Evolutionary conservation across 805 yeast genomes (phyloP).

Genomic region (Kuraishia borneana): DNA sequence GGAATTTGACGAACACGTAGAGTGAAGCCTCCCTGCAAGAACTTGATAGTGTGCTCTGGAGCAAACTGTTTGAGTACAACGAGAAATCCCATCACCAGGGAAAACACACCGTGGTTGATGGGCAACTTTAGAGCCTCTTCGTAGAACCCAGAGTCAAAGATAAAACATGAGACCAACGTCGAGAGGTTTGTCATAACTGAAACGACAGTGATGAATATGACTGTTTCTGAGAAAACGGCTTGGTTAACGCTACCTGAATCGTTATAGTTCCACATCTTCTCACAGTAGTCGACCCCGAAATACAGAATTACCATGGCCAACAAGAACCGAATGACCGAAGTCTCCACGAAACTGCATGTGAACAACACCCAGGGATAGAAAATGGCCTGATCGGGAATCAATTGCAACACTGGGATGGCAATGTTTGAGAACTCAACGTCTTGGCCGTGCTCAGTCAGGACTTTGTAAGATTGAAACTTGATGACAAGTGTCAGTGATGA

Average conservation of each 20-base stretch:
- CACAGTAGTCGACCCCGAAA: slow-evolving; percentile 33
- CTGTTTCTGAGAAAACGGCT: slow-evolving; percentile 25
- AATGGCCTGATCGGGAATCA: slow-evolving; percentile 47
- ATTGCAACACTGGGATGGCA: slow-evolving; percentile 46
- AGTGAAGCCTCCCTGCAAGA: slow-evolving; percentile 23
- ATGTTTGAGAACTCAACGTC: slow-evolving; percentile 26
- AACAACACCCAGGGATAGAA: slow-evolving; percentile 55
- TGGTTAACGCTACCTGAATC: slow-evolving; percentile 4
- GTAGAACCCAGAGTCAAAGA: slow-evolving; percentile 22
- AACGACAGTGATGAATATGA: slow-evolving; percentile 38
- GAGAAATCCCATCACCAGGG: slow-evolving; percentile 40
- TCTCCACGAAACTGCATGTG: slow-evolving; percentile 57
- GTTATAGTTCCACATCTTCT: slow-evolving; percentile 32
- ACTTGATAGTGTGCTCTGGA: slow-evolving; percentile 43
- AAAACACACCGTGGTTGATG: slow-evolving; percentile 36
- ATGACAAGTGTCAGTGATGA: slow-evolving; percentile 30
- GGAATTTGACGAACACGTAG: slow-evolving; percentile 57
- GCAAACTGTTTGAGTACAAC: slow-evolving; percentile 47
- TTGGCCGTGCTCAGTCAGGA: slow-evolving; percentile 5
- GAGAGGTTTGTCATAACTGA: slow-evolving; percentile 45
- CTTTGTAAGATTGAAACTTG: slow-evolving; percentile 24
- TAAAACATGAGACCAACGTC: slow-evolving; percentile 26
- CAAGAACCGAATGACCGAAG: slow-evolving; percentile 31
- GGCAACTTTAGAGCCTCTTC: slow-evolving; percentile 31
- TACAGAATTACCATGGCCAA: slow-evolving; percentile 25